Evolutionary conservation across 2,329 filamentous ascomycete species (phyloP).

Genomic region (Phoma sp.): DNA sequence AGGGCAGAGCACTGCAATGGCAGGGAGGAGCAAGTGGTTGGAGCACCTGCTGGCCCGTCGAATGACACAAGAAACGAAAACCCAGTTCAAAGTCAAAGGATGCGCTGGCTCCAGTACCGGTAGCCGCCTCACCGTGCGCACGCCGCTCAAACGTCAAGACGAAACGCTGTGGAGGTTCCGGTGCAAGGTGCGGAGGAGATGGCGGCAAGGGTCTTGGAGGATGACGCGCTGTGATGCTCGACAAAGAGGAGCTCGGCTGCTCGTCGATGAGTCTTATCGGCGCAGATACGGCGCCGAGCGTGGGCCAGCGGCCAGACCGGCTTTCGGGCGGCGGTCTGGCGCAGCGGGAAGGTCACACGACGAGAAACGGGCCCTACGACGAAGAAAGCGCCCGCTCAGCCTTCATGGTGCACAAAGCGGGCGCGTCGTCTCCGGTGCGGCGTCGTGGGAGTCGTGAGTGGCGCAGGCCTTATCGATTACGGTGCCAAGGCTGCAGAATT

Average conservation of each 20-base stretch:
- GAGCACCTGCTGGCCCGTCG: slow-evolving; percentile 42
- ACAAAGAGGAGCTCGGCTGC: slow-evolving; percentile 31
- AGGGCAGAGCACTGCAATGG: slow-evolving; percentile 31
- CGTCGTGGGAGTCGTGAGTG: slow-evolving; percentile 16
- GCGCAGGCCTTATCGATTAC: slow-evolving; percentile 15
- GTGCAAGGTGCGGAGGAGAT: slow-evolving; percentile 29
- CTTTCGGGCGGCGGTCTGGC: slow-evolving; percentile 22
- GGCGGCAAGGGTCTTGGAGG: slow-evolving; percentile 23
- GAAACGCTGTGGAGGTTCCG: slow-evolving; percentile 28
- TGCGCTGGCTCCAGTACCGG: slow-evolving; percentile 48
- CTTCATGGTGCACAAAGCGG: slow-evolving; percentile 15
- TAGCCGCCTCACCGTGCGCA: slow-evolving; percentile 29
- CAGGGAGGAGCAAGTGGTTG: slow-evolving; percentile 34
- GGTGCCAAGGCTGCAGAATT: slow-evolving; percentile 30
- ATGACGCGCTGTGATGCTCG: slow-evolving; percentile 39
- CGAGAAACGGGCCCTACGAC: slow-evolving; percentile 16
- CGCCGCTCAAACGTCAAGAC: slow-evolving; percentile 25
- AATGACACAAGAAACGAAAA: slow-evolving; percentile 38
- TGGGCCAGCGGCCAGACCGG: slow-evolving; percentile 14
- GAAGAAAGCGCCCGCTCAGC: slow-evolving; percentile 8
- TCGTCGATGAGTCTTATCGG: slow-evolving; percentile 28
- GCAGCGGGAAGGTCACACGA: slow-evolving; percentile 34
- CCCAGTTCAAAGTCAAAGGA: slow-evolving; percentile 29
- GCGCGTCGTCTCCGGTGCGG: slow-evolving; percentile 18
- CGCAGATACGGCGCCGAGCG: slow-evolving; percentile 31